Evolutionary conservation across 2,329 filamentous ascomycete species (phyloP).

Genomic region (Fusarium sp.): DNA sequence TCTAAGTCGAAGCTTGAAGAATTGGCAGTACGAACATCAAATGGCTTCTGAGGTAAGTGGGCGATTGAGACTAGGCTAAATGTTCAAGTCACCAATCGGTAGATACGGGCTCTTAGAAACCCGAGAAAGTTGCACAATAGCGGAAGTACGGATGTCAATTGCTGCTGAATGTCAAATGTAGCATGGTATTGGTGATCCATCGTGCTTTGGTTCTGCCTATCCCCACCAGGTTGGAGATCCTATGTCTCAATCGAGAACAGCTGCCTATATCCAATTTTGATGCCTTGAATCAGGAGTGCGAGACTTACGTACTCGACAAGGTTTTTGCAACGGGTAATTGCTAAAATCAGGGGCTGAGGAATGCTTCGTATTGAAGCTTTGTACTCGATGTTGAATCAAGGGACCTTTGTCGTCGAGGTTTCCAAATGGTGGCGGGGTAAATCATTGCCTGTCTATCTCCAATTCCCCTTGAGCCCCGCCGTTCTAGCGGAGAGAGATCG

Average conservation of each 20-base stretch:
- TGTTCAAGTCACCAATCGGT: not conserved
- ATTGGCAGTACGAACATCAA: not conserved
- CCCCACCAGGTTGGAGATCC: conserved; percentile 3
- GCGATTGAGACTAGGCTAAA: not conserved
- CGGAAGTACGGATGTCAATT: not conserved
- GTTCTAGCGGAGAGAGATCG: conserved; percentile 21
- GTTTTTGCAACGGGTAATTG: not conserved
- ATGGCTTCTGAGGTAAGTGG: not conserved
- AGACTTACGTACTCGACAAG: not conserved
- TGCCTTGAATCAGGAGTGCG: not conserved
- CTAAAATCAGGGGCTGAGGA: not conserved
- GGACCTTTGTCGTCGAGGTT: not conserved
- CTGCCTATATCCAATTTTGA: conserved; percentile 1
- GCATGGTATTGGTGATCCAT: not conserved
- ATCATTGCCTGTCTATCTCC: not conserved
- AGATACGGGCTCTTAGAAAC: not conserved
- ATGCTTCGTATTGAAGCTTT: not conserved
- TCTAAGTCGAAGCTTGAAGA: not conserved
- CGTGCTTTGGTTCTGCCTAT: conserved; percentile 5
- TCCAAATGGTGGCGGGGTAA: conserved; percentile 24
- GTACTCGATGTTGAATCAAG: not conserved
- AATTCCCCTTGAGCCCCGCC: conserved; percentile 7
- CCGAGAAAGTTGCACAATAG: not conserved
- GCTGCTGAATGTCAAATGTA: not conserved
- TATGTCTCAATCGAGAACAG: not conserved